phyloP scores from a whole-genome alignment of 495 filamentous ascomycete genomes.

The Talaromyces adpressus region DNA sequence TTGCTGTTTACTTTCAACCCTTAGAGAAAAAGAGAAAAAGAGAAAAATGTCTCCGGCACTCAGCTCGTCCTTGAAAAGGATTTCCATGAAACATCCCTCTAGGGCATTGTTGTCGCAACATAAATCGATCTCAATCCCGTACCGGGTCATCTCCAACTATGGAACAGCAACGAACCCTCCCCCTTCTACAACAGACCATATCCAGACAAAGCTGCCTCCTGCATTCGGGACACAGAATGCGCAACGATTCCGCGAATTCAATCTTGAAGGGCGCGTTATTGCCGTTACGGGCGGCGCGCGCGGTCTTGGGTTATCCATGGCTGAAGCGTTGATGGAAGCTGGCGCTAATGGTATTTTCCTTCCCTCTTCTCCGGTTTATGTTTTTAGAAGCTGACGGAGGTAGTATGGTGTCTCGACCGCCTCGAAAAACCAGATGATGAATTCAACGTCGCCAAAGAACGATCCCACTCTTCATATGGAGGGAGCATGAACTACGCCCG shows the following conservation, averaged over 20 bases:
- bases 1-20: not conserved
- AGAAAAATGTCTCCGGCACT: not conserved
- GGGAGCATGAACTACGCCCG: conserved; percentile 54
- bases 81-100: not conserved
- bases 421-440: conserved; percentile 41
- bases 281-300: conserved; percentile 56
- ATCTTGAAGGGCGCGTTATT: conserved; percentile 50
- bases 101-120: not conserved
- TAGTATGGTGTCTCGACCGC: conserved; percentile 61
- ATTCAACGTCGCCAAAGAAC: conserved; percentile 41
- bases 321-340: conserved; percentile 63
- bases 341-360: conserved; percentile 50
- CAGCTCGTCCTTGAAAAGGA: not conserved
- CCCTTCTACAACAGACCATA: conserved; percentile 18
- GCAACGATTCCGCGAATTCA: conserved; percentile 40
- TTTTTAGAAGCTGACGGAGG: not conserved
- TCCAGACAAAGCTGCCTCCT: conserved; percentile 26
- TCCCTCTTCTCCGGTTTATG: not conserved
- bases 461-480: conserved; percentile 40
- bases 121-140: not conserved
- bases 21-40: not conserved
- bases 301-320: conserved; percentile 58
- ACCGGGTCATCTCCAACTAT: not conserved
- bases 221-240: conserved; percentile 15
- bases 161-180: not conserved